These are phyloP conservation scores for Carex sylvatica DNA, from an alignment of 202 grass and related monocot genomes.

Conservation along the genomic window DNA sequence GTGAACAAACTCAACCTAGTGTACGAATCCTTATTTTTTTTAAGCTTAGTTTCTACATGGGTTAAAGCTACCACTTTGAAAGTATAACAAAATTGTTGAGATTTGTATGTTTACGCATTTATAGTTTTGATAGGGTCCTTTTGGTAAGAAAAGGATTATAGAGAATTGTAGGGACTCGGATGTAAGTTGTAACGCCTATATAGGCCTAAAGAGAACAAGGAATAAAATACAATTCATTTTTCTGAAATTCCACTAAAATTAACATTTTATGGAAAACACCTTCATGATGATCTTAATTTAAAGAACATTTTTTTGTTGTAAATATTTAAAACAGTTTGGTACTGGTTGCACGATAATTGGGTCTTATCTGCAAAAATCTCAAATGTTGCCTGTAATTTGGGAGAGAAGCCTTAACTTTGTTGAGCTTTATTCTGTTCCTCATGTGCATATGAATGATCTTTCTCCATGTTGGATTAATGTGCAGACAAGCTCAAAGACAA, in stretches of 20 bases:
- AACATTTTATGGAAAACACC: neutral
- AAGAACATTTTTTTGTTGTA: neutral
- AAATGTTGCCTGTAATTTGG: neutral
- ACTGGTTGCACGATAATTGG: neutral
- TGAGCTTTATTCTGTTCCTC: neutral
- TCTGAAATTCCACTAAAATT: no score
- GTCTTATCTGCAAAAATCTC: neutral
- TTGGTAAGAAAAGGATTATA: no score
- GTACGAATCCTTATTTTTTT: neutral
- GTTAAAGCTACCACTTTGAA: neutral
- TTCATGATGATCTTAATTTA: neutral
- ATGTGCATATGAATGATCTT: neutral
- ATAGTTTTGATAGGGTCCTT: no score
- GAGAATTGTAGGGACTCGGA: no score
- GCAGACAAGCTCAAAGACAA: conserved; percentile 97
- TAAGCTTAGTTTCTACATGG: neutral
- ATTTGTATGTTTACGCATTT: no score
- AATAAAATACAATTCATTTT: no score
- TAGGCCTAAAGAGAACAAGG: no score
- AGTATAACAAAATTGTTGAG: neutral
- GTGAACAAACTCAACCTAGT: neutral
- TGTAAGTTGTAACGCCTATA: no score
- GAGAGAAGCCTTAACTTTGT: neutral
- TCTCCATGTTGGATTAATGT: conserved; percentile 8
- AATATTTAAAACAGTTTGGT: neutral